Evolutionary conservation across 2,329 filamentous ascomycete species (phyloP), one percentile per base, ranked within the genome.

Genomic region (Penicillium brasilianum): DNA sequence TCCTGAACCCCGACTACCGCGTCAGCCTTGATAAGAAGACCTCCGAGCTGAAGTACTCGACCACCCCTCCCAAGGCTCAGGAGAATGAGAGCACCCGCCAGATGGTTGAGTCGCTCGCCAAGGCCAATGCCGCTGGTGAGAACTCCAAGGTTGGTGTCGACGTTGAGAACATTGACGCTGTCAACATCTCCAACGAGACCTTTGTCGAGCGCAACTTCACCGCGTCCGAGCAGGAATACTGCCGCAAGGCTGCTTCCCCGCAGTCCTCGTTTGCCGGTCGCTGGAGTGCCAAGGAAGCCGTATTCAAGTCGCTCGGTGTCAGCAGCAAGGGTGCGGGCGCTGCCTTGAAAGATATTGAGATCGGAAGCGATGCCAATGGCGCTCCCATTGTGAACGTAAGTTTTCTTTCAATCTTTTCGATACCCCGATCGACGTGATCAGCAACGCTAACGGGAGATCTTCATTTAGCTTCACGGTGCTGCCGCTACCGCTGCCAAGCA

Each of bases 151-250:
- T 98, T 34, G 95, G 95, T 59, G 92, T 99, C 25, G 95, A 99
- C 73, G 91, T 99, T 16, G 95, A 99, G 82, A 90, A 90, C 66
- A 89, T 99, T 52, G 83, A 88, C 37, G 88, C 92, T 36, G 88
- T 99, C 80, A 96, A 97, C 80, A 91, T 97, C 65, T 88, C 92
- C 48, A 99, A 98, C 71, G 91, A 96, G 49, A 97, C 91, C 0
- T 99, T 99, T 74, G 80, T 99, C 48, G 87, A 95, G 80, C 90
- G 95, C 70, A 99, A 99, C 82, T 99, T 99, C 79, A 98, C 95
- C 0, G 78, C 83, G 16, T 82, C 84, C 53, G 95, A 99, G 81
- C 90, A 93, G 70, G 84, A 86, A 32, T 98, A 99, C 82, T 99
- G 96, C 83, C 84, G 85, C 66, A 87, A 89, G 73, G 89, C 92